A percentile compares a stretch with the other conserved stretches of the same genome.
phyloP scores from a whole-genome alignment of 2,329 filamentous ascomycete genomes.

The Fusarium buharicum region DNA sequence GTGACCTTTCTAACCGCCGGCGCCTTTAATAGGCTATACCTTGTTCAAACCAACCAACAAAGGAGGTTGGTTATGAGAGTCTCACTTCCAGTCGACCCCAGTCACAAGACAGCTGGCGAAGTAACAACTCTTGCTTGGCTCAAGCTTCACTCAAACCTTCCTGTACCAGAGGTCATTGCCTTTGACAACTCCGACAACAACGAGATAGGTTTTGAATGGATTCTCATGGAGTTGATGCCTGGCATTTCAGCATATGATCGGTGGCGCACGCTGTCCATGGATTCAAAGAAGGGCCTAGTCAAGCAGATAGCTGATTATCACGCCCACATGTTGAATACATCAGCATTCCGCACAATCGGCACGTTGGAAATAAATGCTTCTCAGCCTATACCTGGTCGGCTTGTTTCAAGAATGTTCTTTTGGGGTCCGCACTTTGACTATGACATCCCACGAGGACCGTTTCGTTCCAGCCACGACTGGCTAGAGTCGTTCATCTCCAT shows the following conservation, averaged over 20 bases:
- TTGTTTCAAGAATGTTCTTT: constrained; percentile 52
- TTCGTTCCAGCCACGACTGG: constrained; percentile 53
- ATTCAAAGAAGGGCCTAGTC: constrained; percentile 44
- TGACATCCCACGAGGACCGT: constrained; percentile 51
- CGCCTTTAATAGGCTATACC: constrained; percentile 42
- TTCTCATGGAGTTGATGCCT: constrained; percentile 48
- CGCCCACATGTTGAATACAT: neutral
- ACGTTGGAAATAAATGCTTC: constrained; percentile 34
- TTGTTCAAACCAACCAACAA: constrained; percentile 13
- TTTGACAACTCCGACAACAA: constrained; percentile 49
- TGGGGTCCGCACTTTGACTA: constrained; percentile 47
- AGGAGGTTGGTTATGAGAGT: constrained; percentile 47
- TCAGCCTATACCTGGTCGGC: constrained; percentile 31
- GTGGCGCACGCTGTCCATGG: constrained; percentile 47
- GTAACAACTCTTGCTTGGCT: constrained; percentile 53
- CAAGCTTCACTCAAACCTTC: constrained; percentile 45
- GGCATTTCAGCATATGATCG: constrained; percentile 40
- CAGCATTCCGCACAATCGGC: constrained; percentile 20
- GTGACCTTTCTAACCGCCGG: constrained; percentile 25
- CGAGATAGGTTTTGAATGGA: constrained; percentile 55
- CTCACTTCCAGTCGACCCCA: constrained; percentile 51
- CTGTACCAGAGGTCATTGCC: constrained; percentile 49
- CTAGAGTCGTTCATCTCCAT: constrained; percentile 48
- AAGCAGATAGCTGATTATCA: constrained; percentile 14
- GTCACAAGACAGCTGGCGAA: constrained; percentile 52